Evolutionary conservation across 2,329 filamentous ascomycete species (phyloP).

Genomic region (Exophiala sideris): DNA sequence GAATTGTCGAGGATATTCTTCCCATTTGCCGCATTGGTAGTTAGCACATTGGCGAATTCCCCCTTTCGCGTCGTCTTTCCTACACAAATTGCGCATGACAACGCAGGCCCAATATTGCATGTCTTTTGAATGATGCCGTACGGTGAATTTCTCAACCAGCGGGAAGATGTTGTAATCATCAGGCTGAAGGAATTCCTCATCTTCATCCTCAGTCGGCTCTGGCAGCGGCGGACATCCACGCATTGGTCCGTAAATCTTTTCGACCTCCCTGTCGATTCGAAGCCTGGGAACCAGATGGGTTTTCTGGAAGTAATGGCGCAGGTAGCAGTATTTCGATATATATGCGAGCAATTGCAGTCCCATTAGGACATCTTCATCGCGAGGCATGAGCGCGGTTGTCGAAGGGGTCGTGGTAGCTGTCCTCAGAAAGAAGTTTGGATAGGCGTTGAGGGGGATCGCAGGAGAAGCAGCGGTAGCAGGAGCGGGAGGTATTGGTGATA

Average conservation of each 20-base stretch:
- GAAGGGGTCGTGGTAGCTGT: conserved; percentile 65
- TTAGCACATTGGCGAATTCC: conserved; percentile 97
- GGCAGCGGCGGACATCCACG: conserved; percentile 36
- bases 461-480: conserved; percentile 67
- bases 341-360: conserved; percentile 94
- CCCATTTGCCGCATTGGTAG: conserved; percentile 98
- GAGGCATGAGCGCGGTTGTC: conserved; percentile 84
- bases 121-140: conserved; percentile 88
- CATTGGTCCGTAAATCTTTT: conserved; percentile 70
- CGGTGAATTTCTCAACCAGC: conserved; percentile 95
- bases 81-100: conserved; percentile 97
- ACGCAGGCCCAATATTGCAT: conserved; percentile 99
- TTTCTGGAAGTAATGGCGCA: conserved; percentile 90
- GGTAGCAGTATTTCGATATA: conserved; percentile 96
- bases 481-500: conserved; percentile 69
- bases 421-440: conserved; percentile 77
- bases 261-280: conserved; percentile 81
- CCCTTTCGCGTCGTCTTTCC: conserved; percentile 91
- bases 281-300: conserved; percentile 90
- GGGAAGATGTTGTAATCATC: conserved; percentile 99
- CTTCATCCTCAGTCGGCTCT: conserved; percentile 60
- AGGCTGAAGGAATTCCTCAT: conserved; percentile 84
- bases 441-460: conserved; percentile 65
- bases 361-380: conserved; percentile 97
- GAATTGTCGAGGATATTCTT: conserved; percentile 93